Base-by-base conservation (phyloP, 1,139 yeast genomes). In the Magnusiomyces tetraspermus region DNA sequence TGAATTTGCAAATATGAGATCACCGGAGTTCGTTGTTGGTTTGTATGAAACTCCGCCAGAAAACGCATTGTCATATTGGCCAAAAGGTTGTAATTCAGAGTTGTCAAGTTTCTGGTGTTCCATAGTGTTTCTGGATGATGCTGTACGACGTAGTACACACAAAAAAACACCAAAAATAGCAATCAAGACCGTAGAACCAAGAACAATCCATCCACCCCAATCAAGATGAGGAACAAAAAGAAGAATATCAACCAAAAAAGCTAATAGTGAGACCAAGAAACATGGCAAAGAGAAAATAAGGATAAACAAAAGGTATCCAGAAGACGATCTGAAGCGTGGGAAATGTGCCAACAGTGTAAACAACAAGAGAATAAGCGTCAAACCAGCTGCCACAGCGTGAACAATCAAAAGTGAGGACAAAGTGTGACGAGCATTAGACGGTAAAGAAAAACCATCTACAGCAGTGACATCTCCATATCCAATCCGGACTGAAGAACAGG, bases 381-480 rank as follows among this genome's bases (percentile, higher is more conserved):
- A 72, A 0, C 90, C 95, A 17, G 87, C 80, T 2, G 95, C 87
- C 36, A 90, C 79, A 0, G 95, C 95, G 59, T 85, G 89, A 21
- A 87, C 79, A 46, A 90, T 79, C 53, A 92, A 74, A 48, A 87
- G 74, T 58, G 81, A 80, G 2, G 94, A 83, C 51, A 90, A 76
- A 1, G 80, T 74, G 57, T 76, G 77, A 59, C 96, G 75, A 1
- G 88, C 82, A 45, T 73, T 70, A 0, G 78, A 71, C 15, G 80
- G 78, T 57, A 83, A 60, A 31, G 76, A 70, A 69, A 80, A 79
- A 44, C 74, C 74, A 36, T 64, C 63, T 13, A 67, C 61, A 42
- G 67, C 68, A 15, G 62, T 62, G 19, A 65, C 63, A 50, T 62
- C 62, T 49, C 68, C 58, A 60, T 83, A 83, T 0, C 84, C 84